A percentile compares a stretch with the other conserved stretches of the same genome.
Conservation (phyloP, 192 early-diverging fungal genomes). For the Linnemannia hyalina region DNA sequence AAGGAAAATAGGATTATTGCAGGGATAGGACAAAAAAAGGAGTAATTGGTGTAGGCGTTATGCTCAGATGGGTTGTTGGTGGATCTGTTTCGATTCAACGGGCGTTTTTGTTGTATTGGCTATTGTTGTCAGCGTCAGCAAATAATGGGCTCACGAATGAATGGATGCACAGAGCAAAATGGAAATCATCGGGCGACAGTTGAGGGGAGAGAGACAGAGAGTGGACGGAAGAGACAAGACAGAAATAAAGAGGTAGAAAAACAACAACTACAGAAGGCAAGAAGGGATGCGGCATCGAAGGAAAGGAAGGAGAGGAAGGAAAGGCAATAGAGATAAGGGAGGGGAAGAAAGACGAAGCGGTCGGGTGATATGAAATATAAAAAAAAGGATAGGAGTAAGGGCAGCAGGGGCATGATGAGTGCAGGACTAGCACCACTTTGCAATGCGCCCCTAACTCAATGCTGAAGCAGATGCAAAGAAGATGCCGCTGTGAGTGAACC, state of each 20-base stretch:
- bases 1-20: not conserved
- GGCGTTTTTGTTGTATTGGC: not conserved
- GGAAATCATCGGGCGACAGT: not conserved
- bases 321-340: not conserved
- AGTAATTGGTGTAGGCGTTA: not conserved
- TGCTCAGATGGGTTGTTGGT: not conserved
- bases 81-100: conserved; percentile 27
- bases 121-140: not conserved
- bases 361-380: not conserved
- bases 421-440: not conserved
- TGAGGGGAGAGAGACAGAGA: not conserved
- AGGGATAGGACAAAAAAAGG: not conserved
- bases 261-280: not conserved
- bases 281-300: not conserved
- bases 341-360: not conserved
- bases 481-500: not conserved
- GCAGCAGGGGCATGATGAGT: not conserved
- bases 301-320: not conserved
- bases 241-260: not conserved
- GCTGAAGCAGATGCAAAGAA: not conserved
- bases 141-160: not conserved
- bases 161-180: not conserved
- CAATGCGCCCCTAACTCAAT: not conserved
- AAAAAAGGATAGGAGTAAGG: not conserved
- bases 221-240: not conserved